Conservation (phyloP, 345 rosid species). For the Gossypium australe region DNA sequence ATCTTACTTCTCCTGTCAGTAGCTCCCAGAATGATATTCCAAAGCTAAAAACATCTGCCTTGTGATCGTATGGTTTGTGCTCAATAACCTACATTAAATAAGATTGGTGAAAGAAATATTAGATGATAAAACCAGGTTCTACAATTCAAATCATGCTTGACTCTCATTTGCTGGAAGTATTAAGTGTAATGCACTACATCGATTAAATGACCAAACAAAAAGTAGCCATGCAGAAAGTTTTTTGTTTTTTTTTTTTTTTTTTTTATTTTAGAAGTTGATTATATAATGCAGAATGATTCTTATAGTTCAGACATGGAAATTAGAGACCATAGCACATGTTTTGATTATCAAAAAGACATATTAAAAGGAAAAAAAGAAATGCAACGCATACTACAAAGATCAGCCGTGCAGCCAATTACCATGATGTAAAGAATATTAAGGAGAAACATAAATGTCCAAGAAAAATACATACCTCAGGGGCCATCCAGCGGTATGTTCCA, state of each 20-base stretch:
- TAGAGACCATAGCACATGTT: background rate
- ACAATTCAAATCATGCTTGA: background rate
- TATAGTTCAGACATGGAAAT: background rate
- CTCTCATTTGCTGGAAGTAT: too few species aligned
- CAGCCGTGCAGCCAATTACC: background rate
- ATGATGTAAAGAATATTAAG: conserved; percentile 10
- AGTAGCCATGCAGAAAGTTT: background rate
- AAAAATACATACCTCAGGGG: conserved; percentile 71
- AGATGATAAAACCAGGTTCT: background rate
- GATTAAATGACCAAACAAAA: background rate
- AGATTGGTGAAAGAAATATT: background rate
- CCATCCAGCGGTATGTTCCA: conserved; percentile 99
- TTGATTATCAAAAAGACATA: conserved; percentile 2
- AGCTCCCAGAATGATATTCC: conserved; percentile 90
- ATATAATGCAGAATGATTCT: background rate
- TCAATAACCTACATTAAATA: conserved; percentile 73
- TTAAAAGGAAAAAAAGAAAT: background rate
- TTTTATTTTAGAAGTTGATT: background rate
- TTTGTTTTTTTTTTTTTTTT: too few species aligned
- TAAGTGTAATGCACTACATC: background rate
- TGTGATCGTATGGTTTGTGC: conserved; percentile 86
- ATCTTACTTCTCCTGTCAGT: conserved; percentile 79
- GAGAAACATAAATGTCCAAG: conserved; percentile 8
- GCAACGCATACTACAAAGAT: background rate
- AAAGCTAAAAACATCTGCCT: conserved; percentile 90